Base-by-base conservation (phyloP, 805 yeast genomes). In the Candida nanaspora region DNA sequence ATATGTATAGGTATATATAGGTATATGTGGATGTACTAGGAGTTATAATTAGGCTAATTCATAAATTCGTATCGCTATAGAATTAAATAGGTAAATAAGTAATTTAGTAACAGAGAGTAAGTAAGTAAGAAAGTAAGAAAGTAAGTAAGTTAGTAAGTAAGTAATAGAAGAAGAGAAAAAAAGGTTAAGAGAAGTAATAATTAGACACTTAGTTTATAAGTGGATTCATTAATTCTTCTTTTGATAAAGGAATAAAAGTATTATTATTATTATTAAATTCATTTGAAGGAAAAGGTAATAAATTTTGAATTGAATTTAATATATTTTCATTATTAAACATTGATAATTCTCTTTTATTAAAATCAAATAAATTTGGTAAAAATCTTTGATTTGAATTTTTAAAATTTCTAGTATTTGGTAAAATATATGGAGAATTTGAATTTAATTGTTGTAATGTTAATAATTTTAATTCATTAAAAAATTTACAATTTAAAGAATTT, bases 381-480 rank as follows among this genome's bases (percentile, higher is more conserved):
- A 8, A 19, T 18, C 22, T 34, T 18, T 34, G 28, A 23, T 23
- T 23, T 22, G 38, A 34, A 18, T 48, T 42, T 19, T 53, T 54
- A 8, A 42, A 71, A 41, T 68, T 65, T 52, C 72, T 41, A 55
- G 62, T 56, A 43, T 62, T 59, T 18, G 66, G 66, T 18, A 59
- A 30, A 18, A 21, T 23, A 26, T 37, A 57, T 26, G 40, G 29
- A n/a, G 16, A 6, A 18, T 31, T 19, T 31, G 32, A 10, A 21
- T 21, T 33, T 41, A 39, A 37, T 41, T 35, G 42, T 49, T 32
- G 16, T 43, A 44, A 7, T 49, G 46, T 33, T 50, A 41, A 9
- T 52, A 21, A 54, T 52, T 73, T 66, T 48, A 76, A 68, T 46
- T 74, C 78, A 49, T 76, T 72, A 56, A 80, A 79, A 61, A 76